These are phyloP conservation scores for Rhododendron molle DNA, from an alignment of 148 eudicot species.

Conservation along the genomic window DNA sequence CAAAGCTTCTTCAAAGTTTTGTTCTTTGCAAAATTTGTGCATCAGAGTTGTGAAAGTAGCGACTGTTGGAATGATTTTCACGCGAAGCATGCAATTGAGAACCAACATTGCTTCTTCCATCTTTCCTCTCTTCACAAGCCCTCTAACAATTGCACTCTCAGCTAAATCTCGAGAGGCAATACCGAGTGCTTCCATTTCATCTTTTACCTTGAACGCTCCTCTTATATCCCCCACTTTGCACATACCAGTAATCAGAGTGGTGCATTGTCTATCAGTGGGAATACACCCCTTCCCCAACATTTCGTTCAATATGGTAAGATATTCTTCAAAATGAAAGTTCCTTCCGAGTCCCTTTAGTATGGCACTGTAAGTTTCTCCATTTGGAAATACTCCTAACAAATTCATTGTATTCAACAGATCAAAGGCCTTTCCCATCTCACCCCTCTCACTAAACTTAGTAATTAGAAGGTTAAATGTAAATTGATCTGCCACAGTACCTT, in stretches of 20 bases:
- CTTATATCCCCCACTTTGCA: constrained; percentile 53
- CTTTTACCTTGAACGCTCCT: constrained; percentile 61
- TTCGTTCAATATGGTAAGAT: constrained; percentile 41
- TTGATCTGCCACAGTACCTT: constrained; percentile 49
- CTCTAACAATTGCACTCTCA: constrained; percentile 74
- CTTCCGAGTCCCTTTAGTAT: constrained; percentile 47
- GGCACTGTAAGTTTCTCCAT: constrained; percentile 51
- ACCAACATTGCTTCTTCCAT: constrained; percentile 59
- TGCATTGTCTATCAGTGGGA: constrained; percentile 53
- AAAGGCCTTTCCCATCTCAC: constrained; percentile 52
- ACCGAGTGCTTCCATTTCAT: constrained; percentile 58
- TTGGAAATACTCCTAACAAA: constrained; percentile 35
- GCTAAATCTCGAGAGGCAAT: constrained; percentile 40
- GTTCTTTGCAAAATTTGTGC: constrained; percentile 65
- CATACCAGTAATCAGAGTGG: constrained; percentile 55
- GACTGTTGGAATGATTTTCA: constrained; percentile 50
- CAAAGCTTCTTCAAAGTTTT: constrained; percentile 46
- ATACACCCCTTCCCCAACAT: constrained; percentile 54
- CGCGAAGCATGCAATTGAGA: constrained; percentile 58
- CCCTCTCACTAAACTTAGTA: constrained; percentile 39
- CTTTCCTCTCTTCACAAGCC: constrained; percentile 60
- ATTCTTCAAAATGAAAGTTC: constrained; percentile 37
- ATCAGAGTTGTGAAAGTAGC: constrained; percentile 74
- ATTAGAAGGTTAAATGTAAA: constrained; percentile 61
- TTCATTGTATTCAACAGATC: constrained; percentile 56